Evolutionary conservation across 805 yeast genomes (phyloP).

Genomic region (Wilhelminamyces savonicus): DNA sequence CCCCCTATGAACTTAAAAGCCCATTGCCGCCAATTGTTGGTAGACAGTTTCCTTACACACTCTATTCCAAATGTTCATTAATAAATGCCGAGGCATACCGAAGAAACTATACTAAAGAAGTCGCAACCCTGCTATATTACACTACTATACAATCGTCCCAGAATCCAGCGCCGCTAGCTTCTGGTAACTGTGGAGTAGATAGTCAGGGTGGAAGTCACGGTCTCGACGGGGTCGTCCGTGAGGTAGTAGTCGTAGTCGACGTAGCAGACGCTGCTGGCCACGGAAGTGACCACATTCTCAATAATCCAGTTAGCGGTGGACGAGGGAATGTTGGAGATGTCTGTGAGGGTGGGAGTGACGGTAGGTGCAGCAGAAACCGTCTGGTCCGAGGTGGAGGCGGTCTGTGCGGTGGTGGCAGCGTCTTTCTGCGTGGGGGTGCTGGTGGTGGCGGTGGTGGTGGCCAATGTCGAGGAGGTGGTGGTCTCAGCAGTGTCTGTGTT

Average conservation of each 20-base stretch:
- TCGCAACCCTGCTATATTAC: too few relatives aligned
- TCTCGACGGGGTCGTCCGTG: slow-evolving; percentile 18
- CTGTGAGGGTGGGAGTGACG: slow-evolving; percentile 19
- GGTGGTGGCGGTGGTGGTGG: slow-evolving; percentile 2
- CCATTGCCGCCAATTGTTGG: too few relatives aligned
- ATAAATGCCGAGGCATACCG: too few relatives aligned
- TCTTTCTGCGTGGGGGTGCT: too few relatives aligned
- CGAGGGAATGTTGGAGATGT: slow-evolving; percentile 12
- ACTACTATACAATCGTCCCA: too few relatives aligned
- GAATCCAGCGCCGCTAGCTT: too few relatives aligned
- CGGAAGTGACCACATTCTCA: slow-evolving; percentile 24
- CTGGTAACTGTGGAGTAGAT: slow-evolving; percentile 27
- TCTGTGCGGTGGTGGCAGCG: slow-evolving; percentile 3
- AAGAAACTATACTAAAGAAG: too few relatives aligned
- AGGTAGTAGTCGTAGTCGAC: slow-evolving; percentile 32
- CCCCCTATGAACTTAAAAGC: too few relatives aligned
- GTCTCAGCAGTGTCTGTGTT: slow-evolving; percentile 5
- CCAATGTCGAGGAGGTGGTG: slow-evolving; percentile 3
- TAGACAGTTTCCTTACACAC: too few relatives aligned
- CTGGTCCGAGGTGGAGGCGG: slow-evolving; percentile 3
- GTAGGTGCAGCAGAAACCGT: slow-evolving; percentile 4
- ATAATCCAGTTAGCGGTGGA: slow-evolving; percentile 27
- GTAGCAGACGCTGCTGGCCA: slow-evolving; percentile 24
- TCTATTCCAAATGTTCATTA: too few relatives aligned
- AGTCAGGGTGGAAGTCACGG: slow-evolving; percentile 34